phyloP scores from a whole-genome alignment of 169 alveolate species.

The Cytauxzoon felis region DNA sequence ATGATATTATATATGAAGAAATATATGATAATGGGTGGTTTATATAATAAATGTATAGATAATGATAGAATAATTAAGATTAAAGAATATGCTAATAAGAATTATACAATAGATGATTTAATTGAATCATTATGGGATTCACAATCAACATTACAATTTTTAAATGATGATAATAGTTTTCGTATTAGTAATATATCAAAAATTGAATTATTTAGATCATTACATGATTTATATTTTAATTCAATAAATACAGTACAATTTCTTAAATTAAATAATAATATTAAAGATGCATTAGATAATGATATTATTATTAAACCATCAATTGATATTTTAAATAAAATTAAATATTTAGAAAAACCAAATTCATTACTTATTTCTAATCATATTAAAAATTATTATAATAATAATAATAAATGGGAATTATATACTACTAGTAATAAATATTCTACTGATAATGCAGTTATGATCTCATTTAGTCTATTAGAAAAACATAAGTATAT shows the following conservation, averaged over 20 bases:
- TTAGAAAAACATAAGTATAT: slow-evolving; percentile 57
- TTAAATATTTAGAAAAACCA: slow-evolving; percentile 4
- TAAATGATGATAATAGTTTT: slow-evolving; percentile 27
- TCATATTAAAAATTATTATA: neutral
- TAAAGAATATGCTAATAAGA: slow-evolving; percentile 10
- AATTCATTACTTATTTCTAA: slow-evolving; percentile 5
- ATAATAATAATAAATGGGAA: slow-evolving; percentile 15
- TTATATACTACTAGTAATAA: slow-evolving; percentile 34
- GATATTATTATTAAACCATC: slow-evolving; percentile 2
- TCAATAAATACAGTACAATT: neutral
- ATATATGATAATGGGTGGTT: slow-evolving; percentile 5
- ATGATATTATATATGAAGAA: slow-evolving; percentile 9
- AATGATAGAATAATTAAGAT: slow-evolving; percentile 22
- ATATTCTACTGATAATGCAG: slow-evolving; percentile 59
- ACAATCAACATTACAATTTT: slow-evolving; percentile 28
- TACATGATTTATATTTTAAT: slow-evolving; percentile 25
- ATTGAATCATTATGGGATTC: slow-evolving; percentile 40
- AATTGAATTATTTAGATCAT: slow-evolving; percentile 24
- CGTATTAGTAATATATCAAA: slow-evolving; percentile 42
- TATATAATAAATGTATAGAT: slow-evolving; percentile 1
- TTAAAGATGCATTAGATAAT: neutral
- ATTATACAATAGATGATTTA: slow-evolving; percentile 7
- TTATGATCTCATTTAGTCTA: slow-evolving; percentile 55
- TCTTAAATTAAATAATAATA: neutral
- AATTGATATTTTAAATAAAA: neutral